phyloP scores from a whole-genome alignment of 768 basidiomycete genomes.

The Phaeolepiota aurea region DNA sequence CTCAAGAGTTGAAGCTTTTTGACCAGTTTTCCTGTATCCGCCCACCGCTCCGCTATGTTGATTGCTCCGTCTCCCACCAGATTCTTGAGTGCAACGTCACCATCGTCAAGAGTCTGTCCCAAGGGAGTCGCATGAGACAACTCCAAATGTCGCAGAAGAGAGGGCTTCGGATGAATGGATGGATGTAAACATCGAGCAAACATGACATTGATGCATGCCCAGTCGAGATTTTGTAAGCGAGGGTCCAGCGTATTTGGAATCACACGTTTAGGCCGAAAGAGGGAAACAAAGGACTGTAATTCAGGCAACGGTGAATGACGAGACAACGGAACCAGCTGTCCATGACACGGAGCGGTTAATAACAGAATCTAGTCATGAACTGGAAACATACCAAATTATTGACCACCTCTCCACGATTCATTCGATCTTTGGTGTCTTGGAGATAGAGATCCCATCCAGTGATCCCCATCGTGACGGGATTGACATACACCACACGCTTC shows the following conservation, averaged over 20 bases:
- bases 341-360: neutral
- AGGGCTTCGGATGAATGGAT: conserved; percentile 6
- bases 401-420: conserved; percentile 37
- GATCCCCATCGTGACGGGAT: conserved; percentile 65
- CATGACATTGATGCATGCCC: conserved; percentile 60
- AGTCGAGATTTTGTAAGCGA: conserved; percentile 52
- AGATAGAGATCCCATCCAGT: conserved; percentile 45
- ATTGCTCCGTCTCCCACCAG: conserved; percentile 48
- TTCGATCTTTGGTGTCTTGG: conserved; percentile 24
- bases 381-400: conserved; percentile 51
- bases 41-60: conserved; percentile 46
- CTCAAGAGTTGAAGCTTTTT: conserved; percentile 36
- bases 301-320: conserved; percentile 89
- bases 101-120: conserved; percentile 15
- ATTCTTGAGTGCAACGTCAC: conserved; percentile 55
- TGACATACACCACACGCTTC: conserved; percentile 71
- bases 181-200: conserved; percentile 50
- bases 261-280: conserved; percentile 72
- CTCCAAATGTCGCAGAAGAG: conserved; percentile 1
- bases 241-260: conserved; percentile 74
- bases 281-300: conserved; percentile 66
- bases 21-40: conserved; percentile 34
- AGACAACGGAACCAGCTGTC: conserved; percentile 71
- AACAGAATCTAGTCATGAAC: neutral
- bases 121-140: conserved; percentile 6